phyloP scores from a whole-genome alignment of 108 stramenopile genomes.

The Pseudonitzschia multiseries region DNA sequence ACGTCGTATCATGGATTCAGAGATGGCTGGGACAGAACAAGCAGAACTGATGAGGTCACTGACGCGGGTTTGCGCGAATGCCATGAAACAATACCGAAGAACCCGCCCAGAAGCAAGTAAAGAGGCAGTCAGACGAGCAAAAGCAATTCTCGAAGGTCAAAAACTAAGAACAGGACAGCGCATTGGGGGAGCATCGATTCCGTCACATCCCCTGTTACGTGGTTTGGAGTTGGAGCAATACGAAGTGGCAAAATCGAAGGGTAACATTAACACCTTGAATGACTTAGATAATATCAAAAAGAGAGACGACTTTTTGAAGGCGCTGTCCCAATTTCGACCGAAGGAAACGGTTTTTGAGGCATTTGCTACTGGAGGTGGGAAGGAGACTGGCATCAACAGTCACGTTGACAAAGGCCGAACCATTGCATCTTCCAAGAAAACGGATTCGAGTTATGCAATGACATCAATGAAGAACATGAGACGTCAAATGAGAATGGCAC shows the following conservation, averaged over 20 bases:
- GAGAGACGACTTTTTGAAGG: conserved; percentile 78
- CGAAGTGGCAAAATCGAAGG: conserved; percentile 37
- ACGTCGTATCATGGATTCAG: conserved; percentile 75
- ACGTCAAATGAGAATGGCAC: conserved; percentile 84
- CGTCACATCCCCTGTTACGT: conserved; percentile 74
- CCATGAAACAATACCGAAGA: conserved; percentile 95
- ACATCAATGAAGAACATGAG: conserved; percentile 89
- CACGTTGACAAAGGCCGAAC: conserved; percentile 81
- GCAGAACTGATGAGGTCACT: conserved; percentile 65
- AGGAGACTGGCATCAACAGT: conserved; percentile 64
- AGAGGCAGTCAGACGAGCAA: conserved; percentile 81
- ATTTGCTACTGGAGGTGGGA: conserved; percentile 84
- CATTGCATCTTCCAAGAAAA: conserved; percentile 37
- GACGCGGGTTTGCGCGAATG: conserved; percentile 73
- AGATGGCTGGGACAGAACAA: conserved; percentile 68
- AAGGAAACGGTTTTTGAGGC: conserved; percentile 98
- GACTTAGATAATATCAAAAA: conserved; percentile 48
- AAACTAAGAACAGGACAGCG: conserved; percentile 65
- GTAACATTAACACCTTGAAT: conserved; percentile 36
- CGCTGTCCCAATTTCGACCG: conserved; percentile 91
- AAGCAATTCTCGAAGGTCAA: conserved; percentile 82
- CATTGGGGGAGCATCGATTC: conserved; percentile 58
- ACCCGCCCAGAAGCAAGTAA: conserved; percentile 89
- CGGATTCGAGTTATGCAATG: conserved; percentile 69
- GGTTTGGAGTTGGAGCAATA: conserved; percentile 56